A percentile compares a stretch with the other conserved stretches of the same genome.
Conservation (phyloP, 2,329 filamentous ascomycete species). For the Fusarium lyarnte region DNA sequence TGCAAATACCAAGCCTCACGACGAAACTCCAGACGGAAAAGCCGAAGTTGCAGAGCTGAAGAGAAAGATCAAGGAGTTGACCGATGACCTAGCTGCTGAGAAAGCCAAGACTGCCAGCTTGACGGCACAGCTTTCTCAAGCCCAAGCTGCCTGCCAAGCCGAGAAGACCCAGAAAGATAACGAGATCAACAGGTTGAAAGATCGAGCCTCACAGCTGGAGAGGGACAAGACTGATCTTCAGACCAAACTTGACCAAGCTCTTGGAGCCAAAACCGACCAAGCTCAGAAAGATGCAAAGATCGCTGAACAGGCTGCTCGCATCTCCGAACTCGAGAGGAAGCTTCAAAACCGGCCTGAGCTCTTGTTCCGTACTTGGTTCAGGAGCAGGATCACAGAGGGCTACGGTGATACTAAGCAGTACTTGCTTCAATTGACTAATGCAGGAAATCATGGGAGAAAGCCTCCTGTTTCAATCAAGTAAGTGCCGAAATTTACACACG, state of each 20-base stretch:
- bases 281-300: neutral
- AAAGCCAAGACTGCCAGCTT: neutral
- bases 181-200: neutral
- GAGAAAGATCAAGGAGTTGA: neutral
- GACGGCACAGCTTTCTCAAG: neutral
- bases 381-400: neutral
- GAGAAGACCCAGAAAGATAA: neutral
- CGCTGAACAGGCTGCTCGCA: accelerated
- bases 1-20: conserved; percentile 10
- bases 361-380: accelerated
- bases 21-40: neutral
- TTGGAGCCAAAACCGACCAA: neutral
- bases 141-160: neutral
- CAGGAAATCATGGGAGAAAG: neutral
- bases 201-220: neutral
- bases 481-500: accelerated
- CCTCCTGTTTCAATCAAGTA: neutral
- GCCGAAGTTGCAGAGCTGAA: neutral
- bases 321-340: neutral
- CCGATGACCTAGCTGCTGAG: neutral
- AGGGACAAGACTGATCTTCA: neutral
- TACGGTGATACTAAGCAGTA: accelerated
- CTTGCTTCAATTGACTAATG: neutral
- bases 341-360: neutral
- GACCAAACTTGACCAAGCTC: neutral